Percentiles rank a stretch among this genome's conserved stretches.
phyloP scores from a whole-genome alignment of 306 rosid species.

The Trifolium fragiferum region DNA sequence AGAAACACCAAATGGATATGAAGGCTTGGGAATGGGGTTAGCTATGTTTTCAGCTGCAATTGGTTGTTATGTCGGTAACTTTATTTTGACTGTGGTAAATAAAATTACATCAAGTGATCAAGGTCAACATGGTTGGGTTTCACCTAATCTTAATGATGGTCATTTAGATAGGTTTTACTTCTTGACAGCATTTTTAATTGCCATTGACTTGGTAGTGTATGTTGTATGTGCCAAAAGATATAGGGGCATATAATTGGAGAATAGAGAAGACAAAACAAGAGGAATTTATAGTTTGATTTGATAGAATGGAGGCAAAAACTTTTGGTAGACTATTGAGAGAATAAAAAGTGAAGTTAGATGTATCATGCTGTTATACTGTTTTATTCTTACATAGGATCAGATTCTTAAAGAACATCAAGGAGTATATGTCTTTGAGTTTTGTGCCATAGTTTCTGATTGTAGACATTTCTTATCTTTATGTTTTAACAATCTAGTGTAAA shows the following conservation, averaged over 20 bases:
- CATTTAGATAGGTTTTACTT: conserved; percentile 59
- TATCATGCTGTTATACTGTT: not conserved
- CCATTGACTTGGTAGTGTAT: conserved; percentile 7
- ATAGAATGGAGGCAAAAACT: not conserved
- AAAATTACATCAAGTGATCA: conserved; percentile 47
- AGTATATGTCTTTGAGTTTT: too few relatives aligned
- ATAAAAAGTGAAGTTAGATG: not conserved
- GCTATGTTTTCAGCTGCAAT: conserved; percentile 63
- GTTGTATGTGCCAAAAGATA: conserved; percentile 15
- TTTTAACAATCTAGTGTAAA: too few relatives aligned
- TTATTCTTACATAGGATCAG: not conserved
- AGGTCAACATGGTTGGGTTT: conserved; percentile 66
- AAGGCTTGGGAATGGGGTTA: conserved; percentile 63
- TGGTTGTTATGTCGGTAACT: conserved; percentile 61
- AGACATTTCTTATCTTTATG: too few relatives aligned
- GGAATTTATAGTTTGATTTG: not conserved
- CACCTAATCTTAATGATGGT: conserved; percentile 65
- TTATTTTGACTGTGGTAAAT: conserved; percentile 55
- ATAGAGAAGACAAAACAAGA: not conserved
- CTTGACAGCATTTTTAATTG: conserved; percentile 4
- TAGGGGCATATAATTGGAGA: conserved; percentile 6
- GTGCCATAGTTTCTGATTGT: too few relatives aligned
- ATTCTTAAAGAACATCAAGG: not conserved
- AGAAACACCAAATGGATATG: conserved; percentile 58
- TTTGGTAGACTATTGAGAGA: not conserved